A percentile compares a stretch with the other conserved stretches of the same genome.
These are phyloP conservation scores for Peronospora belbahrii DNA, from an alignment of 352 stramenopile species.

Conservation along the genomic window DNA sequence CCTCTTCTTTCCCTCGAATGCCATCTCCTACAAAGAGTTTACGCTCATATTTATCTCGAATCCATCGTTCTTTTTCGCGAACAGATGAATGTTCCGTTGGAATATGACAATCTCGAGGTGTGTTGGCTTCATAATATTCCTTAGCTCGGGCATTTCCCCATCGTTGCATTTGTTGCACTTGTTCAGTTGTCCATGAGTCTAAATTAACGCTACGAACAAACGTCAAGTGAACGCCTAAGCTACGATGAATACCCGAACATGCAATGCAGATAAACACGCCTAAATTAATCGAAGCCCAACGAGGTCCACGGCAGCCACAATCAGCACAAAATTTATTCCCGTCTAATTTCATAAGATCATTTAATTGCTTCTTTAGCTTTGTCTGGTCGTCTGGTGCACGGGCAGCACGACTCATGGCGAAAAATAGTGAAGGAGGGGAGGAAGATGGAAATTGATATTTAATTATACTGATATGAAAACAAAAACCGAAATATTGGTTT, in stretches of 20 bases:
- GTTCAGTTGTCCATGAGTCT: constrained; percentile 89
- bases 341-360: constrained; percentile 86
- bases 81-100: constrained; percentile 74
- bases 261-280: constrained; percentile 93
- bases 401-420: constrained; percentile 45
- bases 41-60: constrained; percentile 87
- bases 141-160: constrained; percentile 88
- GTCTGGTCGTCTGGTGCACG: constrained; percentile 66
- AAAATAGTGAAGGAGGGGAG: background rate
- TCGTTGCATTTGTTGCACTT: constrained; percentile 87
- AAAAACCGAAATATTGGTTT: no score
- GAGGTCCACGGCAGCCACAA: constrained; percentile 79
- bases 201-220: constrained; percentile 91
- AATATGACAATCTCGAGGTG: constrained; percentile 67
- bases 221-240: constrained; percentile 89
- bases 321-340: constrained; percentile 89
- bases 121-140: constrained; percentile 83
- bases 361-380: constrained; percentile 85
- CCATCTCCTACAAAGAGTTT: constrained; percentile 64
- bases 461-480: background rate
- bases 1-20: constrained; percentile 10
- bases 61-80: constrained; percentile 88
- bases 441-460: background rate
- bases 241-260: constrained; percentile 91
- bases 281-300: constrained; percentile 91